These are phyloP conservation scores for Orbilia javanica DNA, from an alignment of 2,329 filamentous ascomycete genomes.

Conservation along the genomic window DNA sequence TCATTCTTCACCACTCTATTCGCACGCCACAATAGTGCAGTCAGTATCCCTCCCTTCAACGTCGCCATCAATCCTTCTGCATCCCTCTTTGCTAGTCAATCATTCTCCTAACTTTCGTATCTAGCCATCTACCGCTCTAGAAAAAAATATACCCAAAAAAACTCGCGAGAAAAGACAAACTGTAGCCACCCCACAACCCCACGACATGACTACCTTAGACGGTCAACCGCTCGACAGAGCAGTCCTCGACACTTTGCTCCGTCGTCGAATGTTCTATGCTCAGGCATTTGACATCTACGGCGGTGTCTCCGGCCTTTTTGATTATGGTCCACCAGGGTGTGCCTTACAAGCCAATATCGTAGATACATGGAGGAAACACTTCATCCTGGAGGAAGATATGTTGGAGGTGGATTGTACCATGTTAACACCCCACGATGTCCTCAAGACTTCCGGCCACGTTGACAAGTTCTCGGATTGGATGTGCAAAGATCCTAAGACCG, in stretches of 20 bases:
- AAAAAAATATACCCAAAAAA: not conserved
- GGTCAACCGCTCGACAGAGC: conserved; percentile 89
- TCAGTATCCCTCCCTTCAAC: conserved; percentile 15
- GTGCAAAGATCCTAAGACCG: conserved; percentile 98
- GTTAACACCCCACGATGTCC: conserved; percentile 89
- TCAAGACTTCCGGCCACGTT: conserved; percentile 96
- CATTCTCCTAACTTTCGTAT: not conserved
- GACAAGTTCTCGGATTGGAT: conserved; percentile 99
- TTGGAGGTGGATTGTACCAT: conserved; percentile 94
- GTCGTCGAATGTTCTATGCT: conserved; percentile 92
- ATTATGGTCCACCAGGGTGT: conserved; percentile 91
- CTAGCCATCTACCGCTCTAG: not conserved
- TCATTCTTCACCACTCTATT: conserved; percentile 4
- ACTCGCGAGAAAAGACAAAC: conserved; percentile 1
- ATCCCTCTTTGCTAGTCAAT: not conserved
- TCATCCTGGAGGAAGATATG: conserved; percentile 94
- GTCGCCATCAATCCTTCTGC: not conserved
- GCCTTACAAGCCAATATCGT: conserved; percentile 88
- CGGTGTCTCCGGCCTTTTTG: conserved; percentile 87
- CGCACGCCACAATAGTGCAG: conserved; percentile 13
- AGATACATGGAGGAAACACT: conserved; percentile 92
- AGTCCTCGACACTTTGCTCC: conserved; percentile 84
- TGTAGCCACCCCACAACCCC: conserved; percentile 16
- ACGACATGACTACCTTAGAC: conserved; percentile 78
- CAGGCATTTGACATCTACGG: conserved; percentile 96